These are phyloP conservation scores for Hyphopichia fennica DNA, from an alignment of 1,139 yeast species.

Conservation along the genomic window DNA sequence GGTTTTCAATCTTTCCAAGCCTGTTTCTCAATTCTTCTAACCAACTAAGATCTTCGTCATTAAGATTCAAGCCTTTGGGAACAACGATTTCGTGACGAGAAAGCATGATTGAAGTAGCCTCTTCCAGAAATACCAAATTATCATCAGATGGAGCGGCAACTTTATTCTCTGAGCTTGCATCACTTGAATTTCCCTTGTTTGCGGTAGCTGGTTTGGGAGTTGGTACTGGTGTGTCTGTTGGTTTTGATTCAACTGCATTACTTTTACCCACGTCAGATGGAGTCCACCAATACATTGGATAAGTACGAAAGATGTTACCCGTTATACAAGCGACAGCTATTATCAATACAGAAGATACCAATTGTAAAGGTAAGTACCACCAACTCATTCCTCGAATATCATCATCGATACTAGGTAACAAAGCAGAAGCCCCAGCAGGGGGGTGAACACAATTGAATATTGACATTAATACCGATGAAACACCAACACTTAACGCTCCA, in stretches of 20 bases:
- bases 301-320: conserved; percentile 54
- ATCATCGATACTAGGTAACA: conserved; percentile 55
- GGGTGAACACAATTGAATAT: conserved; percentile 64
- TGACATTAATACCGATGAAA: conserved; percentile 59
- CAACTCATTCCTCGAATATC: conserved; percentile 55
- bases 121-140: background rate
- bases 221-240: background rate
- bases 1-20: background rate
- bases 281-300: conserved; percentile 70
- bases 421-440: conserved; percentile 74
- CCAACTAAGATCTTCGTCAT: conserved; percentile 28
- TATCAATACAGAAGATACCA: conserved; percentile 52
- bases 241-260: background rate
- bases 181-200: background rate
- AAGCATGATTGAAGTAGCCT: conserved; percentile 16
- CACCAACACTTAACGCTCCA: conserved; percentile 61
- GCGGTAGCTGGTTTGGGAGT: background rate
- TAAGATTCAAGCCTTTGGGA: conserved; percentile 24
- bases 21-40: conserved; percentile 16
- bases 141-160: background rate
- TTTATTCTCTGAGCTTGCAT: background rate
- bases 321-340: conserved; percentile 53
- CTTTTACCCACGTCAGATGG: conserved; percentile 19
- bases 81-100: conserved; percentile 17
- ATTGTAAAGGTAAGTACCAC: conserved; percentile 65